A percentile compares a stretch with the other conserved stretches of the same genome.
phyloP scores from a whole-genome alignment of 495 filamentous ascomycete genomes.

The Amniculicola lignicola region DNA sequence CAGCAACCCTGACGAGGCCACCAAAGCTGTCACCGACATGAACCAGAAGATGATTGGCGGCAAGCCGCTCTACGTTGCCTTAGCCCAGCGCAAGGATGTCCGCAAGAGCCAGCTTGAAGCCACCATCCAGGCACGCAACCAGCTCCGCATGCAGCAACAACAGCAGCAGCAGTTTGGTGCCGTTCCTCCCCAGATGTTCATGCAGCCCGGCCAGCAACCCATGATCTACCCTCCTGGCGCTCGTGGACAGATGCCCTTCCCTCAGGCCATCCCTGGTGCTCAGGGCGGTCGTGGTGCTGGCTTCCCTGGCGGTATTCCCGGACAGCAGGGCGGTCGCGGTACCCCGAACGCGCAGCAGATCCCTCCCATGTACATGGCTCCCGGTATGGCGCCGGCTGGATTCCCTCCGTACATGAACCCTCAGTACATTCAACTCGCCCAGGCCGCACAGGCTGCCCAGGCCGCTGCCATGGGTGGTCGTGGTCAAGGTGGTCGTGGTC shows the following conservation, averaged over 20 bases:
- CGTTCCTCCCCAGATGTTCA: slow-evolving; percentile 87
- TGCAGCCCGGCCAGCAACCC: slow-evolving; percentile 76
- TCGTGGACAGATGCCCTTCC: slow-evolving; percentile 79
- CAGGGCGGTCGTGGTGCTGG: slow-evolving; percentile 81
- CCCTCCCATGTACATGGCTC: slow-evolving; percentile 73
- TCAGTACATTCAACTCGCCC: slow-evolving; percentile 41
- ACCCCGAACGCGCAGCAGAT: slow-evolving; percentile 72
- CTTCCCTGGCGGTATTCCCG: slow-evolving; percentile 72
- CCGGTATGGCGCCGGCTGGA: slow-evolving; percentile 64
- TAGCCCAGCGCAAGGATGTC: slow-evolving; percentile 98
- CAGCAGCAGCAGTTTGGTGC: slow-evolving; percentile 77
- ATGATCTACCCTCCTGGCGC: slow-evolving; percentile 61
- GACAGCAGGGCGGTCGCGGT: slow-evolving; percentile 80
- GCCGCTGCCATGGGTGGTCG: slow-evolving; percentile 59
- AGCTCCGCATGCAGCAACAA: slow-evolving; percentile 92
- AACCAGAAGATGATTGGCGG: slow-evolving; percentile 97
- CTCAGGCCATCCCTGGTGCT: slow-evolving; percentile 73
- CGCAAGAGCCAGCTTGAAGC: slow-evolving; percentile 98
- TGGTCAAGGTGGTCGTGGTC: slow-evolving; percentile 69
- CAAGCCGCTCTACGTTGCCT: slow-evolving; percentile 96
- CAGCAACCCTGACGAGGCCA: slow-evolving; percentile 96
- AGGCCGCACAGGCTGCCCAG: slow-evolving; percentile 56
- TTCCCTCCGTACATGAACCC: slow-evolving; percentile 43
- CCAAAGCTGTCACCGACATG: slow-evolving; percentile 98
- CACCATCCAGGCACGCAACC: slow-evolving; percentile 98